Evolutionary conservation across 345 rosid genomes (phyloP).

Genomic region (Raphanus sativus): DNA sequence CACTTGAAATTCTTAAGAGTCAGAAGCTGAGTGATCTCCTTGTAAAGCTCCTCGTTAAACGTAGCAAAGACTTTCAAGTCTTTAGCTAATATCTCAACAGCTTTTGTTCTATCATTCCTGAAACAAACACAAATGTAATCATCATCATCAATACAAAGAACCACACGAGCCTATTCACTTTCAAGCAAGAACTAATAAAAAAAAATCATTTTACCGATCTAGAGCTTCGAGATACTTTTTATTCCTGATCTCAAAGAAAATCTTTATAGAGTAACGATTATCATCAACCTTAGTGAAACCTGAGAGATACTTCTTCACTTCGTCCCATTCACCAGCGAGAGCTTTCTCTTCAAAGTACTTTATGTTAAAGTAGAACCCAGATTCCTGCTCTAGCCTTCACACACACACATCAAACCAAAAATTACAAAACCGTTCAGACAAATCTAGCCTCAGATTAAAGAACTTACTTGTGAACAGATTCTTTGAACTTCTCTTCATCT

Average conservation of each 20-base stretch:
- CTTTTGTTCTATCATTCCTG: slow-evolving; percentile 83
- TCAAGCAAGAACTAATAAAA: too few species aligned
- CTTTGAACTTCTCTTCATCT: slow-evolving; percentile 49
- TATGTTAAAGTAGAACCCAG: slow-evolving; percentile 83
- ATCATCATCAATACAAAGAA: neutral
- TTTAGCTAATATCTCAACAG: slow-evolving; percentile 77
- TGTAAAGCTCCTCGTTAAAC: slow-evolving; percentile 81
- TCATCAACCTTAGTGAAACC: slow-evolving; percentile 95
- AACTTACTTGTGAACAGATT: slow-evolving; percentile 62
- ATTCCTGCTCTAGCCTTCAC: slow-evolving; percentile 78
- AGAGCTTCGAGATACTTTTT: slow-evolving; percentile 66
- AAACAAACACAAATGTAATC: neutral
- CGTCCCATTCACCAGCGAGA: slow-evolving; percentile 92
- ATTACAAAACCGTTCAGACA: neutral
- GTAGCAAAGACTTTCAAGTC: slow-evolving; percentile 87
- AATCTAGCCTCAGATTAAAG: neutral
- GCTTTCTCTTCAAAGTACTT: slow-evolving; percentile 88
- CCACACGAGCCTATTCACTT: neutral
- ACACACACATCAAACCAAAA: neutral
- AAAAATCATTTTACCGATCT: slow-evolving; percentile 37
- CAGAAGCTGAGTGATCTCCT: slow-evolving; percentile 89
- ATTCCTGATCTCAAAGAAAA: slow-evolving; percentile 60
- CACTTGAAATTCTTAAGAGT: slow-evolving; percentile 85
- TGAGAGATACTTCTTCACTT: slow-evolving; percentile 79
- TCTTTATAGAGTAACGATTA: slow-evolving; percentile 65